Conservation (phyloP, 139 green algal species). For the Gonium pectorale region DNA sequence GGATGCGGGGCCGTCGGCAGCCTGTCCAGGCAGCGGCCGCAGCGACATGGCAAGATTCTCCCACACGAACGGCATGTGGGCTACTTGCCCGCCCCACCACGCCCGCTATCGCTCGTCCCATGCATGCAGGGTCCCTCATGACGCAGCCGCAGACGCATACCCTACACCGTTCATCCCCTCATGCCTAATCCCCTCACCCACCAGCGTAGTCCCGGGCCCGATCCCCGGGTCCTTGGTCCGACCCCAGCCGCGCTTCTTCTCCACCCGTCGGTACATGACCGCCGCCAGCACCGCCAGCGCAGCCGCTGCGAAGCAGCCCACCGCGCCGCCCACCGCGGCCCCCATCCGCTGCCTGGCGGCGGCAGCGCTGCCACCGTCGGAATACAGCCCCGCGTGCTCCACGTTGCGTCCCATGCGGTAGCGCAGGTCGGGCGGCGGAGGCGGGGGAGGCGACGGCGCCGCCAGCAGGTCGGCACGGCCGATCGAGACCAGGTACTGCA, state of each 20-base stretch:
- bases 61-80: too few relatives aligned
- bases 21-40: too few relatives aligned
- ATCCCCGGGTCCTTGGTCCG: conserved; percentile 16
- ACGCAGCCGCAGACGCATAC: background rate
- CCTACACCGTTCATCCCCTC: background rate
- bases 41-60: too few relatives aligned
- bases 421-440: background rate
- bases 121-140: too few relatives aligned
- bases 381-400: too few relatives aligned
- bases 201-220: conserved; percentile 24
- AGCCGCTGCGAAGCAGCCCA: background rate
- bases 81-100: too few relatives aligned
- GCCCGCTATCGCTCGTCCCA: too few relatives aligned
- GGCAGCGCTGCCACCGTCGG: too few relatives aligned
- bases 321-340: background rate
- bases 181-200: background rate
- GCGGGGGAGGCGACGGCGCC: conserved; percentile 7
- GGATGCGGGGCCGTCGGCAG: too few relatives aligned
- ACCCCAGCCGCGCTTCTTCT: background rate
- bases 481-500: conserved; percentile 32
- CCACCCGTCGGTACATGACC: background rate
- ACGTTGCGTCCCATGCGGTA: too few relatives aligned
- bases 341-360: background rate
- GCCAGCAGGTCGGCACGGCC: conserved; percentile 20
- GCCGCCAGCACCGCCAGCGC: background rate